Percentiles rank a stretch among this genome's conserved stretches.
phyloP scores from a whole-genome alignment of 2,329 filamentous ascomycete species.

The Escovopsis sp. region DNA sequence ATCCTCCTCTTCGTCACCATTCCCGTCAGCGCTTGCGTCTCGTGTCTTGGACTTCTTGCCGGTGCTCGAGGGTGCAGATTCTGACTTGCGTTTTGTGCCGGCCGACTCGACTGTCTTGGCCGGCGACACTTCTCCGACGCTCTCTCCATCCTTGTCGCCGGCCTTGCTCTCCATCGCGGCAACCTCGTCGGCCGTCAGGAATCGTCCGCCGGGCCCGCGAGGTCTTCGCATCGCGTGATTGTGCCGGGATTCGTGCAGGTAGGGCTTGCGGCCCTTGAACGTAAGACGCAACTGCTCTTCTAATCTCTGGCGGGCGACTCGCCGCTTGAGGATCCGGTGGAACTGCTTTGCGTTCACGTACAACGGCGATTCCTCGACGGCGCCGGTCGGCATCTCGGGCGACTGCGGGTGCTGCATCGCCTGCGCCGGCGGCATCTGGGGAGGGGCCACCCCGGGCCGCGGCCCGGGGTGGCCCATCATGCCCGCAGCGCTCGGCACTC shows the following conservation, averaged over 20 bases:
- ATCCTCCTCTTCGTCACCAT: constrained; percentile 31
- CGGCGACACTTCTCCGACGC: constrained; percentile 16
- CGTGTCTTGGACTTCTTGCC: constrained; percentile 47
- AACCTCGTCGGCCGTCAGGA: constrained; percentile 92
- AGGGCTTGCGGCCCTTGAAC: constrained; percentile 90
- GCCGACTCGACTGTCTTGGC: constrained; percentile 15
- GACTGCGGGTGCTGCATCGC: constrained; percentile 57
- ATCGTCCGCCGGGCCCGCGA: constrained; percentile 83
- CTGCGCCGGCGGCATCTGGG: constrained; percentile 47
- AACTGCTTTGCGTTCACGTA: constrained; percentile 99
- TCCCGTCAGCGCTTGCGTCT: constrained; percentile 19
- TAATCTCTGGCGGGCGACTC: constrained; percentile 82
- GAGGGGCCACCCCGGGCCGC: constrained; percentile 37
- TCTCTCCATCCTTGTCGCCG: constrained; percentile 25
- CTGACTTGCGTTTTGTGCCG: constrained; percentile 47
- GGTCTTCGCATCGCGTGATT: constrained; percentile 97
- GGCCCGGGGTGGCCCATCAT: constrained; percentile 55
- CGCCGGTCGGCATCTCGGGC: constrained; percentile 59
- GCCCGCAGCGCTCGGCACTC: constrained; percentile 56
- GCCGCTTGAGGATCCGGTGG: constrained; percentile 86
- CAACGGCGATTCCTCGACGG: constrained; percentile 77
- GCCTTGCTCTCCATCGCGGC: constrained; percentile 64
- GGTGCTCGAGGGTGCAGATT: constrained; percentile 29
- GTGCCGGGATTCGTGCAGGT: constrained; percentile 91
- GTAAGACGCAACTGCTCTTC: constrained; percentile 87